A percentile compares a stretch with the other conserved stretches of the same genome.
These are phyloP conservation scores for Lodderomyces parapsilosis DNA, from an alignment of 1,139 yeast genomes.

Conservation along the genomic window DNA sequence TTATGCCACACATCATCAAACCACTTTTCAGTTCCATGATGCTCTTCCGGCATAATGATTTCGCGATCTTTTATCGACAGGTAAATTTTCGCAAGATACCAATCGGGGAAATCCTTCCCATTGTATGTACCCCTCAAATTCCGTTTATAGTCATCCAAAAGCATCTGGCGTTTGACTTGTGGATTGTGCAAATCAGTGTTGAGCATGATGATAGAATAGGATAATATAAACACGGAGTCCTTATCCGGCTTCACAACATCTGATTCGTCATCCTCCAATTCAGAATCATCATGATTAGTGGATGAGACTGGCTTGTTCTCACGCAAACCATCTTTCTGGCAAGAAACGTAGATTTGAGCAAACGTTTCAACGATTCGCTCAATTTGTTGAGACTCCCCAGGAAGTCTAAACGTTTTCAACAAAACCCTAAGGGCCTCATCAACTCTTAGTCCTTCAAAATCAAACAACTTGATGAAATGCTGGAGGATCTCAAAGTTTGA, in stretches of 20 bases:
- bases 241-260: conserved; percentile 63
- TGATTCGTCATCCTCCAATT: conserved; percentile 18
- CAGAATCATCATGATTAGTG: conserved; percentile 18
- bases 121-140: conserved; percentile 81
- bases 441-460: conserved; percentile 74
- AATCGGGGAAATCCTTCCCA: conserved; percentile 75
- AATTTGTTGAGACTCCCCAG: conserved; percentile 97
- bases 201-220: conserved; percentile 74
- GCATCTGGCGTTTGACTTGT: conserved; percentile 83
- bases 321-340: conserved; percentile 9
- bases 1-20: conserved; percentile 95
- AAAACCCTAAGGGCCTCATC: conserved; percentile 90
- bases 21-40: conserved; percentile 81
- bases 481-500: conserved; percentile 58
- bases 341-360: conserved; percentile 70
- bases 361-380: conserved; percentile 88
- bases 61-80: conserved; percentile 80
- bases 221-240: conserved; percentile 69
- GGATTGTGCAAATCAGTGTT: conserved; percentile 81
- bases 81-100: conserved; percentile 83
- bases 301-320: conserved; percentile 4
- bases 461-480: conserved; percentile 68
- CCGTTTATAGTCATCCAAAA: conserved; percentile 72
- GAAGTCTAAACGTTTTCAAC: conserved; percentile 81
- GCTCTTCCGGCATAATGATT: conserved; percentile 97